Percentiles rank a stretch among this genome's conserved stretches.
Conservation (phyloP, 306 rosid genomes). For the Trifolium fragiferum region DNA sequence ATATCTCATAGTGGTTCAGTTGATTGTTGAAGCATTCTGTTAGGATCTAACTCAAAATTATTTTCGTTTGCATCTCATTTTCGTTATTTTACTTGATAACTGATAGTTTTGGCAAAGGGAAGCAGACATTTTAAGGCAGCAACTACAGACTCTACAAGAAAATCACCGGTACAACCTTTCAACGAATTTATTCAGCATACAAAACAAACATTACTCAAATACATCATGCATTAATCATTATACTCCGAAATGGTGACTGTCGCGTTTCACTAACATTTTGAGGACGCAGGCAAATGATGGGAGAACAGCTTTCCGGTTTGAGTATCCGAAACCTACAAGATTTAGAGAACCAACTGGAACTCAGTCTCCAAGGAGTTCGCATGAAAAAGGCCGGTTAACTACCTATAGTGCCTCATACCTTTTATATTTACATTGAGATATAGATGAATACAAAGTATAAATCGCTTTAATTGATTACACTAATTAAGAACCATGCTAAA, state of each 20-base stretch:
- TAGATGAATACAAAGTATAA: conserved; percentile 21
- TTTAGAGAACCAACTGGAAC: conserved; percentile 69
- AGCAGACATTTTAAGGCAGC: conserved; percentile 71
- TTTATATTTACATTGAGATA: conserved; percentile 8
- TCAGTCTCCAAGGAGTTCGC: conserved; percentile 65
- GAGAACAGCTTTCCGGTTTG: conserved; percentile 69
- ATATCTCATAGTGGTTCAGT: too few relatives aligned
- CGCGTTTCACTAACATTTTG: conserved; percentile 29
- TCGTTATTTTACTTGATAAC: conserved; percentile 36
- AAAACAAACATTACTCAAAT: too few relatives aligned
- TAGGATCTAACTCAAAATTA: too few relatives aligned
- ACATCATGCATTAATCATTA: too few relatives aligned
- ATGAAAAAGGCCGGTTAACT: conserved; percentile 70
- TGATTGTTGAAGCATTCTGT: background rate
- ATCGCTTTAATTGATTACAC: conserved; percentile 15
- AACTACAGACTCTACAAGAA: conserved; percentile 75
- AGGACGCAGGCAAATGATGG: conserved; percentile 63
- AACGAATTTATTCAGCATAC: conserved; percentile 14
- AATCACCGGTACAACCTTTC: conserved; percentile 62
- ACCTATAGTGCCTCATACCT: background rate
- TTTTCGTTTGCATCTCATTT: conserved; percentile 1
- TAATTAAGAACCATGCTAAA: conserved; percentile 10
- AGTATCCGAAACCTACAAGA: conserved; percentile 59
- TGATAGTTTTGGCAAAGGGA: conserved; percentile 86
- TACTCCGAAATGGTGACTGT: too few relatives aligned